Base-by-base conservation (phyloP, 192 early-diverging fungal species). In the Coemansia sp. region DNA sequence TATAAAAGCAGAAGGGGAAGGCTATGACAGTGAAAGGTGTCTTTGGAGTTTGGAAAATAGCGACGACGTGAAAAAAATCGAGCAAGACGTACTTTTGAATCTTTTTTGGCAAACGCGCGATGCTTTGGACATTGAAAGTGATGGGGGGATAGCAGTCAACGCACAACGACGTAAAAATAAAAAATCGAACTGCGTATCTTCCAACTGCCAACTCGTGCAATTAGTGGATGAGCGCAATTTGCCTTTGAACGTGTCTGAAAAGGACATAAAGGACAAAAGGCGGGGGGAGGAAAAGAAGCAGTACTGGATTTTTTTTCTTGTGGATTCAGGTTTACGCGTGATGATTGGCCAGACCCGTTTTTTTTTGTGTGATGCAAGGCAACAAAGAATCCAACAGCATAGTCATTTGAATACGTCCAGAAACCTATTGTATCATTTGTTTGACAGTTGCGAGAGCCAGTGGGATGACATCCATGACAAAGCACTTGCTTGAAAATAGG, bases 171-270 rank as follows among this genome's bases (percentile, higher is more conserved):
- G 41, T 24, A 62, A 44, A 58, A 50, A 27, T 27, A 24, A 57
- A 72, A 72, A 72, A 72, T 72, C 71, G 64, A 72, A 49, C 64
- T 57, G 71, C 39, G 36, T 41, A 58, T 49, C 43, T 22, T 41
- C 36, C 46, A 47, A 13, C 41, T 15, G 44, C 34, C 27, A 34
- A 8, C 34, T 20, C 31, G 58, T 24, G 38, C 69, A 20, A 29
- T 18, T n/a, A 57, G 38, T 68, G 66, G 66, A 33, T n/a, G 66
- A 20, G 38, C 40, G 62, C 39, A 20, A 47, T 39, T 44, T 27
- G 24, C 13, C 15, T 22, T 12, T 8, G 31, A 33, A 29, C 44
- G 65, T 31, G 65, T 57, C 62, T 2, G 40, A 65, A 65, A 44
- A 40, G 40, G 39, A 15, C 16, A 43, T 3, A 44, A n/a, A 31